Evolutionary conservation across 2,329 filamentous ascomycete genomes (phyloP).

Genomic region (Ophiognomonia clavigignenti-juglandacearum): DNA sequence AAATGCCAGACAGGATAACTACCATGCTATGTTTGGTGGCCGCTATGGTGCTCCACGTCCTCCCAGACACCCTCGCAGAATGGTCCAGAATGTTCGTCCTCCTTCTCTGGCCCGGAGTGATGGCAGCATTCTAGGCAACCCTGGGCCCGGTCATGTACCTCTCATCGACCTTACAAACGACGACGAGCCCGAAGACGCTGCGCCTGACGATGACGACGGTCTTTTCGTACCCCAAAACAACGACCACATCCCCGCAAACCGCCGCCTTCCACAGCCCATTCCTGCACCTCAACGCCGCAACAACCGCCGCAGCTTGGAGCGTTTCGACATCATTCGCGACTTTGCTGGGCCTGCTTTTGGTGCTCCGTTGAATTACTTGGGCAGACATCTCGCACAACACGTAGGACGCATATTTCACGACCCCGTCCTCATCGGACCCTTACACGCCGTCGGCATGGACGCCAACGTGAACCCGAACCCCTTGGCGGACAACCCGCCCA

Average conservation of each 20-base stretch:
- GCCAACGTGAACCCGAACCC: slow-evolving; percentile 24
- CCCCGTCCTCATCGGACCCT: slow-evolving; percentile 21
- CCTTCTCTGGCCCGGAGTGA: slow-evolving; percentile 41
- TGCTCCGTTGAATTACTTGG: too few relatives aligned
- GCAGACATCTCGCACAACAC: too few relatives aligned
- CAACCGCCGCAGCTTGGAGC: slow-evolving; percentile 1
- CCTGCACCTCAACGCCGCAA: not conserved
- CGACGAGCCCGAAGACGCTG: slow-evolving; percentile 23
- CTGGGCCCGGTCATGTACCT: slow-evolving; percentile 19
- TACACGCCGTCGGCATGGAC: too few relatives aligned
- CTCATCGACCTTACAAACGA: slow-evolving; percentile 52
- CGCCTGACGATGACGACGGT: not conserved
- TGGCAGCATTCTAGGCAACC: slow-evolving; percentile 33
- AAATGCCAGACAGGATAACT: not conserved
- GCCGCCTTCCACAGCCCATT: slow-evolving; percentile 8
- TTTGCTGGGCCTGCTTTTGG: too few relatives aligned
- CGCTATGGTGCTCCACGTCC: not conserved
- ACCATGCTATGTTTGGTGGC: too few relatives aligned
- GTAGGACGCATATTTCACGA: too few relatives aligned
- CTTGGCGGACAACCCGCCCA: slow-evolving; percentile 23
- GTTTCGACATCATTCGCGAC: not conserved
- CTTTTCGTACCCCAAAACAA: not conserved
- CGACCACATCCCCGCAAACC: slow-evolving; percentile 6
- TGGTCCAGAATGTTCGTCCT: slow-evolving; percentile 34
- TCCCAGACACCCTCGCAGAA: slow-evolving; percentile 33